These are phyloP conservation scores for Scheffersomyces spartinae DNA, from an alignment of 805 yeast species.

Conservation along the genomic window DNA sequence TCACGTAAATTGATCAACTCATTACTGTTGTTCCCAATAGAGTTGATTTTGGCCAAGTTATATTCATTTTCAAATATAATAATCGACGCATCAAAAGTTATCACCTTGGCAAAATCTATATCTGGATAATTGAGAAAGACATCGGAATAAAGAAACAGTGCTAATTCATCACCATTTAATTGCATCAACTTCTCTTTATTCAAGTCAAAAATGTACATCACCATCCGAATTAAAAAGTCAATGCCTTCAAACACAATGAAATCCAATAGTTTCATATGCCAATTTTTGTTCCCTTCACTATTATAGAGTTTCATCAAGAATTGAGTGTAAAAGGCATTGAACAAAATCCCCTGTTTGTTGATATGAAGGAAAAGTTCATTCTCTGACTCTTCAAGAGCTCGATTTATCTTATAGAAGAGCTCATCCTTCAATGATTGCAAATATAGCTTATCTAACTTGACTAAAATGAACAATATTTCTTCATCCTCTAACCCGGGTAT, in stretches of 20 bases:
- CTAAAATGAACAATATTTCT: slow-evolving; percentile 20
- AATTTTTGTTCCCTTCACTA: slow-evolving; percentile 1
- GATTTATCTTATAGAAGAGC: slow-evolving; percentile 20
- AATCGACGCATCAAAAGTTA: slow-evolving; percentile 5
- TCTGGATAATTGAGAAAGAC: slow-evolving; percentile 2
- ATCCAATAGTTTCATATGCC: slow-evolving; percentile 18
- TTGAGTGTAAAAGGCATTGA: slow-evolving; percentile 10
- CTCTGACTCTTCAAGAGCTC: slow-evolving; percentile 23
- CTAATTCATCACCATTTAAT: slow-evolving; percentile 15
- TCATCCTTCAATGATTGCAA: slow-evolving; percentile 15
- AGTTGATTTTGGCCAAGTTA: too few species aligned
- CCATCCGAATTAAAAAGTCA: slow-evolving; percentile 18
- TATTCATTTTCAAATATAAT: slow-evolving; percentile 9
- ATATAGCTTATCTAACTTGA: slow-evolving; percentile 19
- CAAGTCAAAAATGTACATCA: slow-evolving; percentile 12
- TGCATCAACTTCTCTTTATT: slow-evolving; percentile 8
- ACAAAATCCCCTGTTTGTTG: slow-evolving; percentile 23
- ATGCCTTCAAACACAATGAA: slow-evolving; percentile 29
- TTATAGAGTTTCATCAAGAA: slow-evolving; percentile 10
- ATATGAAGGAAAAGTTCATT: slow-evolving; percentile 18
- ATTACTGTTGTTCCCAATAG: too few species aligned
- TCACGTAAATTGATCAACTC: too few species aligned
- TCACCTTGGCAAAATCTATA: slow-evolving; percentile 1
- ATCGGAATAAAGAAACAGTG: too few species aligned
- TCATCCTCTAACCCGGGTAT: slow-evolving; percentile 9